Base-by-base conservation (phyloP, 2,329 filamentous ascomycete species). In the Diaporthe batatas region DNA sequence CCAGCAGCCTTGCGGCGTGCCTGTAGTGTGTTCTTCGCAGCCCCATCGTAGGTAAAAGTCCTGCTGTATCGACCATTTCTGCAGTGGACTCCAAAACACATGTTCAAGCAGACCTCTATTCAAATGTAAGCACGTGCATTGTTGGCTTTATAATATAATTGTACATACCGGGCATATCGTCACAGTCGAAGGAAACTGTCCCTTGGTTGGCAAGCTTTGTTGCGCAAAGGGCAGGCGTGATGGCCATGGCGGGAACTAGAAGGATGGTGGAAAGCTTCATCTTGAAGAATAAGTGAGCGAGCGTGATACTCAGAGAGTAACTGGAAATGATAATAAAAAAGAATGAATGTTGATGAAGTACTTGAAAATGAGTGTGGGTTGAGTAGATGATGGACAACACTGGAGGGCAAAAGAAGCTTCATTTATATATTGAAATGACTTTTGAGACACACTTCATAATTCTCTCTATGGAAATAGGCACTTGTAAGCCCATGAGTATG, bases 1-100 rank as follows among this genome's bases (percentile, higher is more conserved):
- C 55, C 55, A 42, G 55, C 55, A 12, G n/a, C n/a, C 55, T 3
- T 25, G 8, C 55, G 55, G 55, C 55, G 55, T 39, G 11, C n/a
- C n/a, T n/a, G n/a, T n/a, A n/a, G n/a, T n/a, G n/a, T n/a, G n/a
- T n/a, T n/a, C n/a, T n/a, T n/a, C n/a, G n/a, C n/a, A n/a, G n/a
- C n/a, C n/a, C n/a, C n/a, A n/a, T n/a, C n/a, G n/a, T 59, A 59
- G 34, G 55, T 59, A 34, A 59, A 42, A 18, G 34, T 42, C 23
- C 42, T 59, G 55, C 55, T 34, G 11, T 18, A 59, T 59, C 7
- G 42, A 39, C 55, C 55, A 18, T 21, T 34, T 42, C 55, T 59
- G 23, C 55, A 59, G 55, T 59, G 34, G 34, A 25, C 55, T 59
- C 55, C 55, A 23, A 39, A 59, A 25, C 55, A 59, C 55, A 59